Evolutionary conservation across 2,329 filamentous ascomycete genomes (phyloP).

Genomic region (Stachybotrys elegans): DNA sequence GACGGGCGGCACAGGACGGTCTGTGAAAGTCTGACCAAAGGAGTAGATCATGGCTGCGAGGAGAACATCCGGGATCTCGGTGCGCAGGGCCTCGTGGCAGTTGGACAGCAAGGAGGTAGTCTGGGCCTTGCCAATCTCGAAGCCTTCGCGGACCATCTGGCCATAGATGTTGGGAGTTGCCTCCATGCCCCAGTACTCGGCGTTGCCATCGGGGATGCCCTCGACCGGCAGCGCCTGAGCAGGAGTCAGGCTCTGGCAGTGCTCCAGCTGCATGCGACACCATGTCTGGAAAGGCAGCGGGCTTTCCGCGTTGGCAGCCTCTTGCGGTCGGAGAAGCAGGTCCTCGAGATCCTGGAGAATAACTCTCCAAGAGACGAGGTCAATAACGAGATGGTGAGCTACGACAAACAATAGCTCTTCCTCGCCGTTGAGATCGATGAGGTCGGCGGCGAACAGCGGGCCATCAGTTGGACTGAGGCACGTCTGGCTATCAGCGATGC

Average conservation of each 20-base stretch:
- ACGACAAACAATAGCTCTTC: conserved; percentile 27
- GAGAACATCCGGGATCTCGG: conserved; percentile 28
- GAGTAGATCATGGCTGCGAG: conserved; percentile 22
- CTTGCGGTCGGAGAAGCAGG: conserved; percentile 17
- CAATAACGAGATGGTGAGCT: conserved; percentile 33
- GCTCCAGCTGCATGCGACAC: conserved; percentile 25
- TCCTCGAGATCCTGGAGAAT: conserved; percentile 38
- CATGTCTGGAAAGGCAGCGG: conserved; percentile 30
- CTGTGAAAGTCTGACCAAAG: conserved; percentile 22
- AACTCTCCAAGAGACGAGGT: conserved; percentile 42
- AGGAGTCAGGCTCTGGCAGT: conserved; percentile 3
- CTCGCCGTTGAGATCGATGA: conserved; percentile 11
- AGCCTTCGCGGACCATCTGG: conserved; percentile 11
- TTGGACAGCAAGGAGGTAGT: conserved; percentile 15
- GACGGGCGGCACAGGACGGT: conserved; percentile 20
- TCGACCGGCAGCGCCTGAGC: conserved; percentile 19
- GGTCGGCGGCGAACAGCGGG: conserved; percentile 11
- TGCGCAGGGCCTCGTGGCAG: conserved; percentile 19
- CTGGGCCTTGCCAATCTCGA: conserved; percentile 8
- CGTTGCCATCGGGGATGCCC: conserved; percentile 12
- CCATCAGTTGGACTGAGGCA: conserved; percentile 7
- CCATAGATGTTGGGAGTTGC: conserved; percentile 13
- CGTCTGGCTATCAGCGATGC: conserved; percentile 2
- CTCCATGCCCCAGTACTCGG: conserved; percentile 19
- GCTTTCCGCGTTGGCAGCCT: conserved; percentile 8